phyloP scores from a whole-genome alignment of 2,329 filamentous ascomycete genomes.

The Madurella mycetomatis region DNA sequence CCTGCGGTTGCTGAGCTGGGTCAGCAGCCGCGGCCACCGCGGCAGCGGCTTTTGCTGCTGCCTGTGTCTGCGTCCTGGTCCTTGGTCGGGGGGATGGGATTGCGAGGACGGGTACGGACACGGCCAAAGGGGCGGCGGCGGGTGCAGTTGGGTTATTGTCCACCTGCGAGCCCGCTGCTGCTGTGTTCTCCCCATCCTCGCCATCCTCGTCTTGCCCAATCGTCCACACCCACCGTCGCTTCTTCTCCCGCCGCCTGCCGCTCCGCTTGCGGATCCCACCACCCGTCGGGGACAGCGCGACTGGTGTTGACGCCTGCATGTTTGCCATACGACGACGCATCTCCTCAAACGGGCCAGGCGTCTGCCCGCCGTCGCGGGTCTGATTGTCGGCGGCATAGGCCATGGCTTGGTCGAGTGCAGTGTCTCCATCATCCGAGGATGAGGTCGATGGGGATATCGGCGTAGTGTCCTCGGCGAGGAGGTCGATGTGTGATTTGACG shows the following conservation, averaged over 20 bases:
- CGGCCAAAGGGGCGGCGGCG: neutral
- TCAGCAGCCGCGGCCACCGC: neutral
- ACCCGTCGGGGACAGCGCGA: constrained; percentile 35
- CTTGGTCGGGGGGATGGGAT: constrained; percentile 21
- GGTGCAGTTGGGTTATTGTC: neutral
- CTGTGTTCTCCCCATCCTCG: constrained; percentile 33
- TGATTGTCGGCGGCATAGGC: constrained; percentile 48
- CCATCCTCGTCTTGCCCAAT: constrained; percentile 51
- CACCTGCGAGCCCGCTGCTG: neutral
- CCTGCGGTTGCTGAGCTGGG: neutral
- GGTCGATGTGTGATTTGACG: constrained; percentile 58
- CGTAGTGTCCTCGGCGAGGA: constrained; percentile 54
- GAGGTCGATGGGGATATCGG: constrained; percentile 41
- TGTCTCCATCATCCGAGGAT: constrained; percentile 36
- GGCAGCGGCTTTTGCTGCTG: constrained; percentile 8
- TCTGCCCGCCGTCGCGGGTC: constrained; percentile 57
- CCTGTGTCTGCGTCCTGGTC: constrained; percentile 17
- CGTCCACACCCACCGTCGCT: constrained; percentile 62
- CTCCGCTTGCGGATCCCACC: constrained; percentile 50
- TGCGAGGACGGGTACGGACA: constrained; percentile 23
- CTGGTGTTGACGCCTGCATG: constrained; percentile 38
- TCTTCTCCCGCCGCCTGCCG: constrained; percentile 56
- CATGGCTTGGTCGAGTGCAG: constrained; percentile 45
- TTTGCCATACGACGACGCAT: constrained; percentile 55
- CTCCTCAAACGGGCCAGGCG: constrained; percentile 60